A percentile compares a stretch with the other conserved stretches of the same genome.
These are phyloP conservation scores for Neurospora sp. DNA, from an alignment of 495 filamentous ascomycete species.

Conservation along the genomic window DNA sequence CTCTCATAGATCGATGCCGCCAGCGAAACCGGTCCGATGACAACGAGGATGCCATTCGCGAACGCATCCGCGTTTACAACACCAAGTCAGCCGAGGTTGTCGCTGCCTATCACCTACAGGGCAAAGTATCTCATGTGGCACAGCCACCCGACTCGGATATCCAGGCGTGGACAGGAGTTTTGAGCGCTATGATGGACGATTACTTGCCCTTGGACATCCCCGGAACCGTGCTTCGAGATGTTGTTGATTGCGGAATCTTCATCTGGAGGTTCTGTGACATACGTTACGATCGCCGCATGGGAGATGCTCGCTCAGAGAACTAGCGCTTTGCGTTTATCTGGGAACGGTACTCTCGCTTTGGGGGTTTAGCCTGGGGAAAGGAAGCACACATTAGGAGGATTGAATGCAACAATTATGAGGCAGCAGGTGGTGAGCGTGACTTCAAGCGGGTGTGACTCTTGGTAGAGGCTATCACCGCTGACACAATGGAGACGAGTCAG, in stretches of 20 bases:
- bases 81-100: neutral
- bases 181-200: neutral
- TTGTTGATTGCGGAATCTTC: neutral
- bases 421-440: neutral
- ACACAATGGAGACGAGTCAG: neutral
- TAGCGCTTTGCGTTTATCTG: neutral
- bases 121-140: neutral
- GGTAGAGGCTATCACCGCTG: neutral
- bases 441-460: neutral
- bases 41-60: neutral
- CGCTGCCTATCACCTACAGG: neutral
- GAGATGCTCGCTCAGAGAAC: neutral
- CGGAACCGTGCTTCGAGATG: neutral
- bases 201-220: neutral
- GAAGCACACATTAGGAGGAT: neutral
- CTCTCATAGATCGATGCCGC: neutral
- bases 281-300: neutral
- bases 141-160: neutral
- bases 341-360: neutral
- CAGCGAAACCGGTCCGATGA: neutral
- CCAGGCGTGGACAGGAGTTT: neutral
- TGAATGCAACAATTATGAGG: neutral
- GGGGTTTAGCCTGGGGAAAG: neutral
- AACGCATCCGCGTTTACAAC: neutral
- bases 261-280: neutral